Evolutionary conservation across 805 yeast genomes (phyloP), one percentile per base, ranked within the genome.

Genomic region (Sugiyamaella americana): DNA sequence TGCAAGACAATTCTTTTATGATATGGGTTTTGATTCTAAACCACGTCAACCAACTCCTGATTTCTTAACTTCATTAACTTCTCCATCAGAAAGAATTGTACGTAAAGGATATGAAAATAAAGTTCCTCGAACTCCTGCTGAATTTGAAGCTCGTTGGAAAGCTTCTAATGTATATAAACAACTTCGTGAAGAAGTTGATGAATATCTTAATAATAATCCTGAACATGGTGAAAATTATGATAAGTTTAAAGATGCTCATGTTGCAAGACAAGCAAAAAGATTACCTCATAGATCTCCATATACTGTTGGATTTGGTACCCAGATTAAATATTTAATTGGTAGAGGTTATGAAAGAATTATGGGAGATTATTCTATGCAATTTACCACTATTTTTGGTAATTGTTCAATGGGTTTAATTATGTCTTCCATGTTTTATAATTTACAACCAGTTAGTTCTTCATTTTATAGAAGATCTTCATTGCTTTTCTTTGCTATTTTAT

Each of bases 21-120:
- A 66, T 18, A 73, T 78, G 80, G 84, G 84, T 37, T 78, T 70
- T 59, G 67, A 69, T 3, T 75, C 80, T 54, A 78, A 80, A 19
- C 66, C 66, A 30, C 73, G 82, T 59, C 80, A 74, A 62, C 76
- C 83, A 21, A 75, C 81, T 44, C 80, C 80, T 20, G 82, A 77
- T 57, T 78, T 68, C 60, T 64, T 78, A 58, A 76, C 82, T 2
- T 72, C 81, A 5, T 61, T 78, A 47, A 76, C 83, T 3, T 68
- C 73, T 50, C 78, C 82, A 23, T 50, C 61, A 16, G 82, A 76
- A 60, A 70, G 84, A 58, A 58, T 68, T 6, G 63, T 66, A 5
- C 53, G 53, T 24, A 51, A 58, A 17, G 80, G 80, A 1, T 73
- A 47, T 47, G 77, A 78, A 50, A 55, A 64, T 46, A 64, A 62